phyloP scores from a whole-genome alignment of 805 yeast genomes.

The Hanseniaspora pseudoguilliermondii region DNA sequence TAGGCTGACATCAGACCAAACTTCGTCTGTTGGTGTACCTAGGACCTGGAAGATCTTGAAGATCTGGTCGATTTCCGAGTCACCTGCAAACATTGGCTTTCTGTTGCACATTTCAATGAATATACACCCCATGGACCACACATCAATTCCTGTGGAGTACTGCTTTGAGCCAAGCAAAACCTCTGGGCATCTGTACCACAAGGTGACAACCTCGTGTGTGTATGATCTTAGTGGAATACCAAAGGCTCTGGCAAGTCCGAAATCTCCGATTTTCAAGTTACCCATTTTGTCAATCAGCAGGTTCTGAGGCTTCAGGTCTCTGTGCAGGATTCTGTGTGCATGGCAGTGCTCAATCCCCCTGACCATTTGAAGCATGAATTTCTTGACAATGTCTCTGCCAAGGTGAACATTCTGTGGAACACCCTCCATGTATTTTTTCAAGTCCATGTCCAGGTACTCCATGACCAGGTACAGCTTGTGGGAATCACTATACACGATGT shows the following conservation, averaged over 20 bases:
- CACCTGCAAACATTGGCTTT: slow-evolving; percentile 89
- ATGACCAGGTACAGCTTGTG: slow-evolving; percentile 88
- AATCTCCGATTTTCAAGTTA: slow-evolving; percentile 86
- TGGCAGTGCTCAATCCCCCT: slow-evolving; percentile 67
- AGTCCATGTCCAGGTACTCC: slow-evolving; percentile 85
- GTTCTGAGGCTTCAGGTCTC: slow-evolving; percentile 90
- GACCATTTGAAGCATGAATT: slow-evolving; percentile 86
- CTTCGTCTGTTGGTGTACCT: slow-evolving; percentile 92
- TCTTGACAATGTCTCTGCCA: slow-evolving; percentile 71
- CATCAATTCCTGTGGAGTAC: slow-evolving; percentile 91
- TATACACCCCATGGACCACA: slow-evolving; percentile 98
- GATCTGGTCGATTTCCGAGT: slow-evolving; percentile 90
- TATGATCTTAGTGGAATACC: slow-evolving; percentile 97
- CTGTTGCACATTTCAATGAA: slow-evolving; percentile 99
- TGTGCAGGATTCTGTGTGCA: slow-evolving; percentile 51
- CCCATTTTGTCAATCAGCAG: slow-evolving; percentile 80
- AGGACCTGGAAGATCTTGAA: slow-evolving; percentile 79
- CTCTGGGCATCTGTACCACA: slow-evolving; percentile 98
- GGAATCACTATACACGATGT: slow-evolving; percentile 84
- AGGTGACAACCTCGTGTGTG: slow-evolving; percentile 91
- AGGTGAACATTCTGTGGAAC: slow-evolving; percentile 79
- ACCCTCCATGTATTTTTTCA: slow-evolving; percentile 87
- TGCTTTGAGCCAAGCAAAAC: slow-evolving; percentile 89
- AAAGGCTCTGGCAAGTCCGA: slow-evolving; percentile 93
- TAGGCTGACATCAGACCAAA: slow-evolving; percentile 94